Evolutionary conservation across 805 yeast genomes (phyloP), one percentile per base, ranked within the genome.

Genomic region (Saturnispora ahearnii): DNA sequence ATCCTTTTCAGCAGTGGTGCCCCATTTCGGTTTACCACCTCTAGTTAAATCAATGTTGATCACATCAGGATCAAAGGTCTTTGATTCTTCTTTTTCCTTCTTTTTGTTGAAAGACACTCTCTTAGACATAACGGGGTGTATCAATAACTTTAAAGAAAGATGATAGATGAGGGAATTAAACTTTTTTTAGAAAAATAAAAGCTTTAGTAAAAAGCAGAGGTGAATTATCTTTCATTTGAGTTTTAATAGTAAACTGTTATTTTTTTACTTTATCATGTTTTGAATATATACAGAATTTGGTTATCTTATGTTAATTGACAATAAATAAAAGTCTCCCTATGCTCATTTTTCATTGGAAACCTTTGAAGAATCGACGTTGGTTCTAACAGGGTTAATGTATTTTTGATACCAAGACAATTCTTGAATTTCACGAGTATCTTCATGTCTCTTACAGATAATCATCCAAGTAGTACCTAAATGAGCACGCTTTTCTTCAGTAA

Each of bases 401-500:
- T 76, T 77, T 51, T 78, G 80, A 34, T 71, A 61, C 56, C 76
- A 74, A 0, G 76, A 71, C 53, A 76, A 59, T 54, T 77, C 82
- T 30, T 69, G 73, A 29, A 63, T 60, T 43, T 68, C 70, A 59
- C 69, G 71, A 5, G 76, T 72, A 61, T 84, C 91, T 49, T 81
- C 84, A n/a, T 84, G 83, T 56, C 76, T 73, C 67, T 86, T 86
- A 41, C 88, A 84, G 7, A 84, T 80, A 56, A 84, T 73, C 67
- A 84, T 77, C 93, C 93, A 90, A 5, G 96, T 88, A 1, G 98
- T 86, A 21, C 98, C 98, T 53, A 93, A 74, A 68, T 93, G 97
- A 21, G 81, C 81, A 55, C 96, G 73, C 54, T 78, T 79, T 59
- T 87, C 91, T 57, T 79, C 81, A 2, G 89, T 87, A 41, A 93